phyloP scores from a whole-genome alignment of 1,139 yeast genomes.

The Diutina rugosa region DNA sequence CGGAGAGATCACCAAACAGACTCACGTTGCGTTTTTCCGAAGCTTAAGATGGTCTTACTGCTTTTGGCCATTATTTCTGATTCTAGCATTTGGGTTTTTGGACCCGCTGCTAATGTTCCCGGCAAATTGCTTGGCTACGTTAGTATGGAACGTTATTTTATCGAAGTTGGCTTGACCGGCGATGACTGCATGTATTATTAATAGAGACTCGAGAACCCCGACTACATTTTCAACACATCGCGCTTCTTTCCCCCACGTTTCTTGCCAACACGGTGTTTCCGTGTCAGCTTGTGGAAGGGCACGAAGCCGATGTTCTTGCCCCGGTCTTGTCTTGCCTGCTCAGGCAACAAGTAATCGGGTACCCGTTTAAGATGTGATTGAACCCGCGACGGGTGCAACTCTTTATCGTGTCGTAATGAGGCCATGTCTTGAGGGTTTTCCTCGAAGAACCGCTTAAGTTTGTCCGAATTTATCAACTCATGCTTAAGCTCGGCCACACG shows the following conservation, averaged over 20 bases:
- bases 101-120: constrained; percentile 41
- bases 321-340: constrained; percentile 50
- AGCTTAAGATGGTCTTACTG: constrained; percentile 41
- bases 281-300: constrained; percentile 34
- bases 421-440: constrained; percentile 95
- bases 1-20: constrained; percentile 18
- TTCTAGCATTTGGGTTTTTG: constrained; percentile 33
- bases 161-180: constrained; percentile 14
- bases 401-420: constrained; percentile 84
- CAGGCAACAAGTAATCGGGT: constrained; percentile 85
- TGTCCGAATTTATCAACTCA: constrained; percentile 81
- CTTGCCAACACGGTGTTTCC: constrained; percentile 38
- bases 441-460: constrained; percentile 87
- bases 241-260: constrained; percentile 27
- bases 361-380: constrained; percentile 84
- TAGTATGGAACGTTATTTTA: constrained; percentile 43
- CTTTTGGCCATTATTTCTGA: constrained; percentile 48
- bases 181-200: background rate
- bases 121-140: constrained; percentile 41
- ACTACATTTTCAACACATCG: constrained; percentile 55
- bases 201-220: background rate
- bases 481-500: constrained; percentile 80
- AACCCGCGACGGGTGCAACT: constrained; percentile 67
- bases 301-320: constrained; percentile 55
- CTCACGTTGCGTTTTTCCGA: constrained; percentile 23